Base-by-base conservation (phyloP, 2,329 filamentous ascomycete genomes). In the Tricladium varicosporioides region DNA sequence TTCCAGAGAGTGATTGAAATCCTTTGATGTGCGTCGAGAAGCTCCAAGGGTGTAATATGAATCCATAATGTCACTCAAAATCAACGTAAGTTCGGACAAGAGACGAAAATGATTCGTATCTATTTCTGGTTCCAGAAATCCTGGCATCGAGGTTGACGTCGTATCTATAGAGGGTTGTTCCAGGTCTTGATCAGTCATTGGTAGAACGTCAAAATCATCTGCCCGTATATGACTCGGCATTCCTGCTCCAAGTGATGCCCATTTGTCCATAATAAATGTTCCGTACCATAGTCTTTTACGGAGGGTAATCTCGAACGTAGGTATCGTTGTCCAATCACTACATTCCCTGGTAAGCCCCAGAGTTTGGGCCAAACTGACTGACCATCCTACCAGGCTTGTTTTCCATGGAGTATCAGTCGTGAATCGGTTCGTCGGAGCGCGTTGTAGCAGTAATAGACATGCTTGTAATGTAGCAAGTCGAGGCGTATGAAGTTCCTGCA, bases 371-470 rank as follows among this genome's bases (percentile, higher is more conserved):
- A 70, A 60, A 53, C 66, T 67, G 5, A 71, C 68, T 10, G 69
- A 66, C 62, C 67, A 71, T 15, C 69, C 69, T 22, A 72, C 63
- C 11, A 72, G 61, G 43, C 67, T 70, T 32, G 66, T 69, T 32
- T 70, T 66, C 62, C 69, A 72, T 16, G 70, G 69, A 1, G 70
- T 71, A 51, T 72, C 69, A 18, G 68, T 68, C 2, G 69, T 67
- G 44, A 69, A 72, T 3, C 66, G 64, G 54, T 71, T 70, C 1
- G 67, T 70, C 15, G 70, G 68, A 0, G 68, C 66, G 31, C 71
- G 63, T 48, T 72, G 71, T 2, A 71, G 60, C 14, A 72, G 51
- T 9, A 72, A 59, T 4, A 72, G 64, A 53, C 68, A 71, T 1
- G 71, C 69, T 58, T 72, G 70, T 15, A 72, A 43, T 1, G 71